Evolutionary conservation across 345 rosid species (phyloP).

Genomic region (Erodium maritimum): DNA sequence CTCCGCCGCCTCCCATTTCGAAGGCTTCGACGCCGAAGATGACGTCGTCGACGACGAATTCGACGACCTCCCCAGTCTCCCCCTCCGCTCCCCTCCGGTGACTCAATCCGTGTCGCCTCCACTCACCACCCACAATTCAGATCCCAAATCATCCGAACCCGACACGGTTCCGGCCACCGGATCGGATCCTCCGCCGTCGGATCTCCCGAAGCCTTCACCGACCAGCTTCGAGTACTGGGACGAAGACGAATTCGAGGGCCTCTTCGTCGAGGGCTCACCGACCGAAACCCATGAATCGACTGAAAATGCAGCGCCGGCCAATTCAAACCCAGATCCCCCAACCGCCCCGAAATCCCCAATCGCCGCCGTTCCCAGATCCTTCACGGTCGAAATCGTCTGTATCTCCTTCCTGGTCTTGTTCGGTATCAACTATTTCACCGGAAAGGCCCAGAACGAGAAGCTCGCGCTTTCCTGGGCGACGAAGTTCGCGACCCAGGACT

Average conservation of each 20-base stretch:
- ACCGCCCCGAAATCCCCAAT: constrained; percentile 11
- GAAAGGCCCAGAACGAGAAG: constrained; percentile 80
- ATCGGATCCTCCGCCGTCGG: constrained; percentile 10
- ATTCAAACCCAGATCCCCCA: constrained; percentile 18
- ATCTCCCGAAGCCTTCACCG: constrained; percentile 19
- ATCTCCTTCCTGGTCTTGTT: constrained; percentile 50
- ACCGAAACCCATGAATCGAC: background rate
- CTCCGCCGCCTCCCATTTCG: constrained; percentile 66
- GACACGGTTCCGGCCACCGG: constrained; percentile 13
- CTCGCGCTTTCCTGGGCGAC: constrained; percentile 82
- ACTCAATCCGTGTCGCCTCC: constrained; percentile 40
- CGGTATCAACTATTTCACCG: constrained; percentile 63
- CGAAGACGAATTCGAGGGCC: constrained; percentile 93
- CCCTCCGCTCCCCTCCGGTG: constrained; percentile 43
- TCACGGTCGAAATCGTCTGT: constrained; percentile 51
- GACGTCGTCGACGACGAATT: constrained; percentile 27
- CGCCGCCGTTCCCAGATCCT: constrained; percentile 19
- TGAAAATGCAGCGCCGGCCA: background rate
- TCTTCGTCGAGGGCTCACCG: constrained; percentile 28
- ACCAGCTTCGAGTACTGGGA: constrained; percentile 76
- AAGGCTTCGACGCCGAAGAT: constrained; percentile 93
- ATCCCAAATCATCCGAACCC: constrained; percentile 17
- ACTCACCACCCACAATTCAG: constrained; percentile 5
- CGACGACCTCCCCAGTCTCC: constrained; percentile 29
- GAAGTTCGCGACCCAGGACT: constrained; percentile 59